Conservation (phyloP, 805 yeast genomes). For the Clavispora santaluciae region DNA sequence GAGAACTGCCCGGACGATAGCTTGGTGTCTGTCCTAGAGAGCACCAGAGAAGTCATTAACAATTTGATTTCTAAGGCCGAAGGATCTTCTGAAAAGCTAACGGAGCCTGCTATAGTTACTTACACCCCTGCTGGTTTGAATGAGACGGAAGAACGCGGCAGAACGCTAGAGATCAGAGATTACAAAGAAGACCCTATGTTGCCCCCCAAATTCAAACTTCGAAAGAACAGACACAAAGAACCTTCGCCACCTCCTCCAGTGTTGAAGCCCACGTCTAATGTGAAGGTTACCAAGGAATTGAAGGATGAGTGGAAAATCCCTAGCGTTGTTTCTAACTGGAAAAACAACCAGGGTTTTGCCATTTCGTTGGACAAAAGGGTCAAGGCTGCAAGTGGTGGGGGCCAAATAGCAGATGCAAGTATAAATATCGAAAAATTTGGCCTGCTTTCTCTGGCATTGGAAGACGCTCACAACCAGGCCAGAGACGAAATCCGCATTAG, state of each 20-base stretch:
- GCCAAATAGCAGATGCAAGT: slow-evolving; percentile 26
- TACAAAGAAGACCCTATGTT: slow-evolving; percentile 77
- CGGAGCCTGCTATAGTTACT: slow-evolving; percentile 12
- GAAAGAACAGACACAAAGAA: slow-evolving; percentile 61
- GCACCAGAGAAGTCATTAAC: slow-evolving; percentile 55
- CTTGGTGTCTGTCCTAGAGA: slow-evolving; percentile 42
- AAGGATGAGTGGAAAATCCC: slow-evolving; percentile 84
- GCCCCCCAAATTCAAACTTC: slow-evolving; percentile 70
- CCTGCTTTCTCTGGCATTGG: slow-evolving; percentile 65
- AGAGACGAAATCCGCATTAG: slow-evolving; percentile 24
- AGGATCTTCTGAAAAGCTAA: slow-evolving; percentile 26
- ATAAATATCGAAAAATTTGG: slow-evolving; percentile 55
- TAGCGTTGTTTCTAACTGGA: slow-evolving; percentile 91
- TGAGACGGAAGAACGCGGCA: slow-evolving; percentile 13
- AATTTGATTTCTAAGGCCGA: slow-evolving; percentile 43
- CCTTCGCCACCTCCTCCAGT: slow-evolving; percentile 67
- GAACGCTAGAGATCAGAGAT: slow-evolving; percentile 63
- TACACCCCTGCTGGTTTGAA: neutral
- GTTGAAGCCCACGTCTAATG: slow-evolving; percentile 46
- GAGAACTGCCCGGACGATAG: slow-evolving; percentile 40
- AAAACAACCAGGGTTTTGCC: slow-evolving; percentile 86
- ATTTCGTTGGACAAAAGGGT: slow-evolving; percentile 75
- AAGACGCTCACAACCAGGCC: slow-evolving; percentile 27
- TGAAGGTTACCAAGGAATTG: slow-evolving; percentile 62
- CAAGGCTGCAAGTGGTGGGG: slow-evolving; percentile 42